Percentiles rank a stretch among this genome's conserved stretches.
phyloP scores from a whole-genome alignment of 495 filamentous ascomycete genomes.

The Penicillium atrosanguineum region DNA sequence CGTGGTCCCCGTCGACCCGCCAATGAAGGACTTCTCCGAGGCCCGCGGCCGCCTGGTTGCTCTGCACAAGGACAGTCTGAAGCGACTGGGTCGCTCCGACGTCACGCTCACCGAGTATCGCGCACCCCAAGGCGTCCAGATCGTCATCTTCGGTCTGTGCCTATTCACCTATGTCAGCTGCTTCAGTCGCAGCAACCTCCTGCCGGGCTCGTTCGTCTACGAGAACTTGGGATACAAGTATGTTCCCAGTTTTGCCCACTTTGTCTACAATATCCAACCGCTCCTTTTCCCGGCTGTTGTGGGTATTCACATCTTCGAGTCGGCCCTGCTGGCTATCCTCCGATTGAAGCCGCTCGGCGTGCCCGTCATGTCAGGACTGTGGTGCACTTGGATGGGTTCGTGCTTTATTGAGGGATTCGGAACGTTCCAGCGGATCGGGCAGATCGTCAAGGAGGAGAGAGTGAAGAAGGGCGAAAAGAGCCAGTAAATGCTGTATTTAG shows the following conservation, averaged over 20 bases:
- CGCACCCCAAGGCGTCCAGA: slow-evolving; percentile 37
- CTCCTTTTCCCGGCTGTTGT: slow-evolving; percentile 45
- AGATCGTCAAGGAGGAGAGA: slow-evolving; percentile 50
- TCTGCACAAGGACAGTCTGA: slow-evolving; percentile 61
- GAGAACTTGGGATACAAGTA: slow-evolving; percentile 41
- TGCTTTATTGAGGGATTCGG: slow-evolving; percentile 60
- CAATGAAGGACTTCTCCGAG: slow-evolving; percentile 58
- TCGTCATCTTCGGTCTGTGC: slow-evolving; percentile 45
- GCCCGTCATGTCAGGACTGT: slow-evolving; percentile 47
- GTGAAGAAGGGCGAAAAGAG: slow-evolving; percentile 41
- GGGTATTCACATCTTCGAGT: slow-evolving; percentile 54
- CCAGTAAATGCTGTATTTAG: slow-evolving; percentile 1
- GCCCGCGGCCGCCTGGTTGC: slow-evolving; percentile 62
- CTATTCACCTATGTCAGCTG: slow-evolving; percentile 44
- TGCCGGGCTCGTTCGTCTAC: slow-evolving; percentile 54
- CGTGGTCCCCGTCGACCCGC: slow-evolving; percentile 59
- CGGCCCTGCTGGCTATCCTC: slow-evolving; percentile 42
- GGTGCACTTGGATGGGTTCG: slow-evolving; percentile 60
- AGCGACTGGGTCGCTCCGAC: slow-evolving; percentile 52
- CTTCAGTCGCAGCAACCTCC: slow-evolving; percentile 49
- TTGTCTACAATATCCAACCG: slow-evolving; percentile 48
- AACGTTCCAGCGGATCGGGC: slow-evolving; percentile 53
- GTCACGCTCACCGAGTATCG: slow-evolving; percentile 57
- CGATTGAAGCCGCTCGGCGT: slow-evolving; percentile 58
- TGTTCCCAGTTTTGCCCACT: slow-evolving; percentile 49